Base-by-base conservation (phyloP, 306 rosid genomes). In the Pyrus communis region DNA sequence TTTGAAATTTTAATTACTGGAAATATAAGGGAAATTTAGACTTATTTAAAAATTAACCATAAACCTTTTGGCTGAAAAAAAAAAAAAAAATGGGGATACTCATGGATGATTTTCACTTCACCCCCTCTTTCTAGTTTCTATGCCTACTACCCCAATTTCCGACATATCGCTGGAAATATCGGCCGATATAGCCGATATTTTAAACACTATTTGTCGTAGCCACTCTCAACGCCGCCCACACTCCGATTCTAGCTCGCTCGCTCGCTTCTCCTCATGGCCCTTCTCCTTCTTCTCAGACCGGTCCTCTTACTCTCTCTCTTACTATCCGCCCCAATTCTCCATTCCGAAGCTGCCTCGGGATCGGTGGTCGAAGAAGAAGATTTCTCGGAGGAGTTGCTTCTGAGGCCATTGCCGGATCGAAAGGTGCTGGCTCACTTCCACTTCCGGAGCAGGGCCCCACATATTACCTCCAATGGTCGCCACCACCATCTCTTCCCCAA, bases 401-500 rank as follows among this genome's bases (percentile, higher is more conserved):
- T 95, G 49, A 90, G 88, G 65, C 97, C 97, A 49, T 86, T 92
- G 14, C 97, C 97, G 55, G 97, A 92, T 86, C 93, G 93, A 75
- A 95, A 92, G 73, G 85, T 95, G n/a, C 90, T 95, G 17, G 87
- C 96, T 4, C 93, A 95, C 85, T 95, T 95, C 78, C 89, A 89
- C 71, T 92, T 95, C 83, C 86, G 82, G 71, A 89, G 74, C 80
- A 86, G 81, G 78, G 91, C 96, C 77, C 85, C 93, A 25, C 83
- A 82, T 15, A 61, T 78, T 42, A 68, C 71, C 82, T 31, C 85
- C 60, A 81, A 81, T 82, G 91, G 92, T 23, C 93, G 82, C 81
- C 96, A 95, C 76, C 97, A 95, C 80, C 97, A 88, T n/a, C 86
- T 95, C 64, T 95, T 95, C 80, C 97, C 99, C 52, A 95, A 95